Evolutionary conservation across 148 eudicot genomes (phyloP), one percentile per base, ranked within the genome.

Genomic region (Heliosperma pusillum): DNA sequence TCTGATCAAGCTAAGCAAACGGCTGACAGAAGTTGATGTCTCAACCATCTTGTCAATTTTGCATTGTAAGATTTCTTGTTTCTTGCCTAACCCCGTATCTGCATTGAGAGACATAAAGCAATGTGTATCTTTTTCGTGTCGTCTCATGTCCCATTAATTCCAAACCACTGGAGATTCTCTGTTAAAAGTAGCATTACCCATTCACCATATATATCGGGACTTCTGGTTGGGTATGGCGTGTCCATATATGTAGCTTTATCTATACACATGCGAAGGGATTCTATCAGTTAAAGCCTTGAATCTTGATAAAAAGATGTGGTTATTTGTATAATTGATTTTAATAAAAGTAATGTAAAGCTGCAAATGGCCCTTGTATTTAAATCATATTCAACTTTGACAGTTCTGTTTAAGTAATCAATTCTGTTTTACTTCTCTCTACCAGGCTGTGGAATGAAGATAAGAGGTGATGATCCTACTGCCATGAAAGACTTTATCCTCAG

Each of bases 391-490:
- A 7, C 52, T 44, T n/a, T 0, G 30, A 47, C 30, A 22, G 30
- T 21, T 27, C 33, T 25, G 12, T 26, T 30, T 21, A 45, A 66
- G 57, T 36, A 69, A 33, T 60, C 44, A 15, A 45, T 29, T 24
- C 70, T 56, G 6, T 40, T 74, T 74, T 45, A 22, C 36, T 53
- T 40, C 36, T 25, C 11, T 26, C 55, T 26, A 70, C 72, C 84
- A 94, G 98, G 90, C 74, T 90, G 97, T 85, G 98, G 98, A 74
- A 90, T 92, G 97, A 90, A 88, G 74, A 74, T 95, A 80, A 84
- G 98, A 78, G 84, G 91, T 63, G 98, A 90, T 80, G 92, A 95
- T 84, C 96, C 97, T 74, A 80, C 82, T 80, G 88, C 89, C 70
- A 95, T 95, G 98, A 95, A 95, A 80, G 82, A 80, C 72, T 95